These are phyloP conservation scores for Epichloe sp. DNA, from an alignment of 2,329 filamentous ascomycete genomes.

Conservation along the genomic window DNA sequence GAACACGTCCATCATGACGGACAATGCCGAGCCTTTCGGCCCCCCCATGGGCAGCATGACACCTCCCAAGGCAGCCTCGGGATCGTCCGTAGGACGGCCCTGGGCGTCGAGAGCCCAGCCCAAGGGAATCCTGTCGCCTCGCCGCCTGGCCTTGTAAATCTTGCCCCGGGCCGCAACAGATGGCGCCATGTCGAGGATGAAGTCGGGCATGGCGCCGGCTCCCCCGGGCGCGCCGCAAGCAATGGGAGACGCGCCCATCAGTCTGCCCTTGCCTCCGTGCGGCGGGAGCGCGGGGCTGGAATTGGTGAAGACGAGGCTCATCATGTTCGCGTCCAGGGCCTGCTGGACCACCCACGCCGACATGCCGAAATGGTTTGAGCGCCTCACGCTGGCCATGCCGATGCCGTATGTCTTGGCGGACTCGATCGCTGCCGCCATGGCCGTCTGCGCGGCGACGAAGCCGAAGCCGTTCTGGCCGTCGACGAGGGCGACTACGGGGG, in stretches of 20 bases:
- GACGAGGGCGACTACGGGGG: constrained; percentile 57
- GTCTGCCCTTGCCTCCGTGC: constrained; percentile 53
- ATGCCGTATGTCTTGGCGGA: constrained; percentile 55
- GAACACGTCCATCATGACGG: constrained; percentile 85
- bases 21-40: constrained; percentile 63
- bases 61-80: constrained; percentile 54
- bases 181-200: constrained; percentile 66
- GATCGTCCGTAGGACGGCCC: constrained; percentile 58
- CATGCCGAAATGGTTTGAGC: constrained; percentile 79
- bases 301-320: constrained; percentile 59
- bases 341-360: constrained; percentile 68
- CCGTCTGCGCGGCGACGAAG: constrained; percentile 54
- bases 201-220: constrained; percentile 33
- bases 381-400: constrained; percentile 62
- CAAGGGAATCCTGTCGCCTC: constrained; percentile 54
- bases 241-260: constrained; percentile 63
- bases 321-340: constrained; percentile 58
- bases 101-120: constrained; percentile 67
- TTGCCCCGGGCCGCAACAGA: constrained; percentile 58
- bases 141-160: constrained; percentile 54
- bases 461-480: constrained; percentile 62
- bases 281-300: constrained; percentile 59
- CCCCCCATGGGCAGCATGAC: constrained; percentile 83
- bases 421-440: constrained; percentile 53
- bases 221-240: constrained; percentile 62